A percentile compares a stretch with the other conserved stretches of the same genome.
Evolutionary conservation across 345 rosid species (phyloP).

Genomic region (Diplotaxis tenuifolia): DNA sequence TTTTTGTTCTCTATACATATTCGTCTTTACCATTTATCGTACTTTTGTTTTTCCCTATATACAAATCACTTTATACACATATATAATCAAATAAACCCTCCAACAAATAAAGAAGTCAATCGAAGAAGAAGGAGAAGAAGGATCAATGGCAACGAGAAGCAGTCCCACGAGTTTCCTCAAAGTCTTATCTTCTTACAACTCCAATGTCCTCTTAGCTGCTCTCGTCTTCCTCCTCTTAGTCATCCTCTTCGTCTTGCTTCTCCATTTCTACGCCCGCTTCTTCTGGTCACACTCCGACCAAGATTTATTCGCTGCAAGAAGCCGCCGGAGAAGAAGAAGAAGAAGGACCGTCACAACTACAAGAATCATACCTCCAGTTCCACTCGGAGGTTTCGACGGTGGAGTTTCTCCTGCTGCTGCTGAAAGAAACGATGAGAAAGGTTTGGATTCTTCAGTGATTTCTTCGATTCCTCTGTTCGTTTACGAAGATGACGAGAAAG

Average conservation of each 20-base stretch:
- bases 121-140: neutral
- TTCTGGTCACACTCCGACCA: constrained; percentile 52
- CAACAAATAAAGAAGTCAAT: constrained; percentile 7
- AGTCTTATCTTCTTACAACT: constrained; percentile 60
- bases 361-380: constrained; percentile 36
- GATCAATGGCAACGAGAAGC: constrained; percentile 1
- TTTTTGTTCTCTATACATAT: neutral
- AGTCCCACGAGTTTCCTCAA: constrained; percentile 37
- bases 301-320: constrained; percentile 29
- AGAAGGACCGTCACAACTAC: constrained; percentile 38
- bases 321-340: constrained; percentile 30
- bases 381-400: constrained; percentile 25
- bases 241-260: constrained; percentile 72
- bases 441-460: constrained; percentile 58
- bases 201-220: constrained; percentile 71
- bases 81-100: neutral
- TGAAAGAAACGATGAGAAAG: constrained; percentile 32
- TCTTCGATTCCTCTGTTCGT: constrained; percentile 70
- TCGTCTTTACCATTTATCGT: constrained; percentile 1
- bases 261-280: constrained; percentile 79
- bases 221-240: constrained; percentile 65
- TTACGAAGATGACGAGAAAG: constrained; percentile 24
- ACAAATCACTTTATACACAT: constrained; percentile 5
- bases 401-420: neutral
- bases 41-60: constrained; percentile 1